phyloP scores from a whole-genome alignment of 2,329 filamentous ascomycete species.

The Diplodia sapinea region DNA sequence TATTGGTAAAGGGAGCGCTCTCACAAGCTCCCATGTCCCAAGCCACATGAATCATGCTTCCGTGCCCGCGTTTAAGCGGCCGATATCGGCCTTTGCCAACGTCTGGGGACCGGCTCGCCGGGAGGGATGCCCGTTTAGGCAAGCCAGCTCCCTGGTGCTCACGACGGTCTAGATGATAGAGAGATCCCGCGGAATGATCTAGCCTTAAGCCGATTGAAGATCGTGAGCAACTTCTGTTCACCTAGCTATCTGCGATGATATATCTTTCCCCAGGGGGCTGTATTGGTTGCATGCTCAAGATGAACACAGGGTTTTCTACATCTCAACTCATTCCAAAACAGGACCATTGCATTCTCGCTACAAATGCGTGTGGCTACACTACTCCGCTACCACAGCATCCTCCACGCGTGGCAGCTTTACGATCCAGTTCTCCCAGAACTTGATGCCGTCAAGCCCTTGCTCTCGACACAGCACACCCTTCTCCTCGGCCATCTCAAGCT shows the following conservation, averaged over 20 bases:
- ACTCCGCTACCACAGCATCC: neutral
- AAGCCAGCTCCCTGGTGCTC: neutral
- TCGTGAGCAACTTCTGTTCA: neutral
- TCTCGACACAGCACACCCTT: slow-evolving; percentile 85
- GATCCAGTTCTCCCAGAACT: slow-evolving; percentile 85
- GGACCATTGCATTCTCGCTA: neutral
- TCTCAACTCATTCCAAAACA: neutral
- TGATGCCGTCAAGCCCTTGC: slow-evolving; percentile 86
- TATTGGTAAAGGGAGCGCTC: slow-evolving; percentile 14
- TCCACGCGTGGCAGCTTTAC: slow-evolving; percentile 29
- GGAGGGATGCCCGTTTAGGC: slow-evolving; percentile 13
- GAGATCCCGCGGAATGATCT: neutral
- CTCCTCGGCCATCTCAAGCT: slow-evolving; percentile 97
- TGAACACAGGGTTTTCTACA: neutral
- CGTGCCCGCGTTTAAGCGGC: slow-evolving; percentile 19
- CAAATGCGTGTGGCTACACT: neutral
- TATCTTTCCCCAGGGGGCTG: neutral
- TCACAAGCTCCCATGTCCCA: slow-evolving; percentile 9
- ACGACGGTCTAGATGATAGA: neutral
- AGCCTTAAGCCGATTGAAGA: neutral
- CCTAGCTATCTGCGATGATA: neutral
- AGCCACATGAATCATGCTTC: slow-evolving; percentile 17
- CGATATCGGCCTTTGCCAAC: slow-evolving; percentile 20
- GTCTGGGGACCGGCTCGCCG: neutral
- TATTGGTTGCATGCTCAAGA: neutral